Evolutionary conservation across 2,329 filamentous ascomycete species (phyloP), one percentile per base, ranked within the genome.

Genomic region (Sphaerulina populicola): DNA sequence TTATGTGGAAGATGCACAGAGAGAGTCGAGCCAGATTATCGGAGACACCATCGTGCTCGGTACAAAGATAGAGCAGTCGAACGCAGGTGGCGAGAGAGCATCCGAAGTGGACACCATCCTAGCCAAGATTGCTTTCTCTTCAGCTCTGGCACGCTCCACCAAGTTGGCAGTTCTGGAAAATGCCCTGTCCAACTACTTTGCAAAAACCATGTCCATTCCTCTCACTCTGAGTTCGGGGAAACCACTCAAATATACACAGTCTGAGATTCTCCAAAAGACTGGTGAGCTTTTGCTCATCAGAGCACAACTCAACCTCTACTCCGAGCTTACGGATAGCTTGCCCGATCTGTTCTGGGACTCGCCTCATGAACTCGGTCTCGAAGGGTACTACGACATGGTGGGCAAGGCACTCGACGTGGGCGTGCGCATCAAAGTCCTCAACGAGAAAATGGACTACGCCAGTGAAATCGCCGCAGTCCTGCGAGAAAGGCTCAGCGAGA

Each of bases 311-410:
- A 98, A 98, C 66, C 85, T 97, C 61, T 97, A 97, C 72, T 94
- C 88, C 1, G 93, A 97, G 69, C 79, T 98, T 31, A 97, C 93
- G 0, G 93, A 98, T 71, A 88, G 87, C 14, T 77, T 97, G 14
- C 93, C 93, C 0, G 93, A 98, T 69, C 81, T 97, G 41, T 96
- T 98, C 72, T 98, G 93, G 93, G 93, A 98, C 68, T 86, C 80
- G 60, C 80, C 82, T 44, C 85, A 93, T 61, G 90, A 96, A 68
- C 80, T 96, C 2, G 87, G 89, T 0, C 77, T 98, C 2, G 93
- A 96, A 68, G 86, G 85, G 29, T 97, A 96, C 71, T 98, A 97
- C 68, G 90, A 95, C 60, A 86, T 93, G 68, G 88, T 96, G 37
- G 90, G 91, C 37, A 81, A 84, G 49, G 88, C 89, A 0, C 77